Base-by-base conservation (phyloP, 352 stramenopile species). In the Synura sp. region DNA sequence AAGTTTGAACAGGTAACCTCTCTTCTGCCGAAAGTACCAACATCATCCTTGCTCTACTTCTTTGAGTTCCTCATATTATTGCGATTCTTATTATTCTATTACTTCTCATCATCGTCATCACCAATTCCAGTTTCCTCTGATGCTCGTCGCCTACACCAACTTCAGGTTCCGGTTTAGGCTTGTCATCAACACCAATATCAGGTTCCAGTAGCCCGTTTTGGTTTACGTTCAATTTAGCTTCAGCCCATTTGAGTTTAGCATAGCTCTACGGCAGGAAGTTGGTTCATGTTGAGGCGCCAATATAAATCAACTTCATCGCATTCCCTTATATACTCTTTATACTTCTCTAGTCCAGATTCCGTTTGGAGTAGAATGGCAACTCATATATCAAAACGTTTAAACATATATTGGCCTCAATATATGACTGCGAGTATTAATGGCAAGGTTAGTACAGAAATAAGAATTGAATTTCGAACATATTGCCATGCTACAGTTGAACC, bases 171-270 rank as follows among this genome's bases (percentile, higher is more conserved):
- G 41, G 14, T 53, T 53, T n/a, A 53, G 41, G 41, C n/a, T 53
- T n/a, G 41, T 53, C 41, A 53, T 53, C 41, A 53, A 53, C 41
- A n/a, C n/a, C 41, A 53, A 53, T 53, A 53, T 53, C 41, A 53
- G 41, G 41, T 53, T 53, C 41, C 41, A n/a, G 41, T 53, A 53
- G 41, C 41, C 41, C 41, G 41, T 53, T 53, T n/a, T 53, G 41
- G 41, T 53, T 53, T n/a, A 53, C 41, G n/a, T 53, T 17, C 41
- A 53, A 53, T 53, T 53, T n/a, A 53, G 41, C 41, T 53, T 53
- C 41, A 53, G 41, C 41, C 41, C 41, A 53, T 53, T 53, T 53
- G 41, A 53, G 41, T 53, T 53, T 53, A 53, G 41, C 41, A 53
- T 53, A 53, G 41, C n/a, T 53, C 41, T 53, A 14, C n/a, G 14